phyloP scores from a whole-genome alignment of 108 stramenopile species.

The Cylindrotheca fusiformis region DNA sequence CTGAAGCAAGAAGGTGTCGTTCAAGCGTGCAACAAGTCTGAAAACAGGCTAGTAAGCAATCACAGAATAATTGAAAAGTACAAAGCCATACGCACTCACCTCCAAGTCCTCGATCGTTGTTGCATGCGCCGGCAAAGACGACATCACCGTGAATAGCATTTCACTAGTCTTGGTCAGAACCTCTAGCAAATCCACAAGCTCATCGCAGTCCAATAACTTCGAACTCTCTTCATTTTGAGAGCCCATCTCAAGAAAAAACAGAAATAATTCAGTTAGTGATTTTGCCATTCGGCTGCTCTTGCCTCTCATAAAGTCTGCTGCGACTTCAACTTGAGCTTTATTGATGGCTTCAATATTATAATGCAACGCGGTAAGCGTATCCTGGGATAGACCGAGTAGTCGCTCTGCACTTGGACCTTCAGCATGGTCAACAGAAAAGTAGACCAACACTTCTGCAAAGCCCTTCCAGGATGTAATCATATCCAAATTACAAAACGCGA shows the following conservation, averaged over 20 bases:
- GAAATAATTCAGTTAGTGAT: constrained; percentile 11
- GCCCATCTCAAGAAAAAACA: constrained; percentile 18
- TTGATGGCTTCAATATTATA: constrained; percentile 12
- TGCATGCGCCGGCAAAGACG: background rate
- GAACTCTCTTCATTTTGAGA: background rate
- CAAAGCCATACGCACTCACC: background rate
- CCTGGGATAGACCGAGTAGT: constrained; percentile 1
- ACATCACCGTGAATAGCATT: background rate
- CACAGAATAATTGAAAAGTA: background rate
- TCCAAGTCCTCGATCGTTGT: background rate
- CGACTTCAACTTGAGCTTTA: constrained; percentile 16
- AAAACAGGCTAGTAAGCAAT: background rate
- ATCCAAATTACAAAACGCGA: constrained; percentile 1
- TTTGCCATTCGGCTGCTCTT: constrained; percentile 14
- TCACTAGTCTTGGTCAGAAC: background rate
- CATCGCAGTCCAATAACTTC: background rate
- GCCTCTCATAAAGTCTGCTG: constrained; percentile 6
- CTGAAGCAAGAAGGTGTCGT: constrained; percentile 5
- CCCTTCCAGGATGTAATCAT: constrained; percentile 22
- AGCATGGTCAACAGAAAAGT: background rate
- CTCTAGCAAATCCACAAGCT: background rate
- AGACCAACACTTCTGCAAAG: constrained; percentile 6
- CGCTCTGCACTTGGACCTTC: background rate
- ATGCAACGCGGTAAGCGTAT: constrained; percentile 5
- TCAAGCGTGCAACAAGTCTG: background rate